Base-by-base conservation (phyloP, 2,329 filamentous ascomycete genomes). In the Parasarocladium wereldwijsianum region DNA sequence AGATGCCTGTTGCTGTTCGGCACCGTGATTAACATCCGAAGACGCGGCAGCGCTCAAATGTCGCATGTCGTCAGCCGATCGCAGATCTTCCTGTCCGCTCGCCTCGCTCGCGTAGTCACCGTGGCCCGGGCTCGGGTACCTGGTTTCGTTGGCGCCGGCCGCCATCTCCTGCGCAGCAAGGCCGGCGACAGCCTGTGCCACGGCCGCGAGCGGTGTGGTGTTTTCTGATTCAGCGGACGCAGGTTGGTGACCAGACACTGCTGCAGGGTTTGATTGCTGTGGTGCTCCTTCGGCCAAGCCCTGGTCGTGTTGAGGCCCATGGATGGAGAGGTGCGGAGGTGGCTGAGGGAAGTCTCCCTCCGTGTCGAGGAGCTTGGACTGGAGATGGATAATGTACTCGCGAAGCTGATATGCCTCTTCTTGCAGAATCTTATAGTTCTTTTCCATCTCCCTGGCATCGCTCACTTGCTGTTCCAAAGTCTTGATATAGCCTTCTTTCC, bases 401-500 rank as follows among this genome's bases (percentile, higher is more conserved):
- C 86, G 76, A 24, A 98, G 63, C 37, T 81, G 74, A 49, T 86
- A 90, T 55, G 94, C 93, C 52, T 98, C 87, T 17, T 71, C 64
- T 48, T 93, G 83, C 16, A 93, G 59, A n/a, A 66, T 60, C 52
- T 93, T 90, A 54, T 72, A 84, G 33, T 70, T 72, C 38, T 80
- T 70, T 40, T 85, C 80, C 54, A 93, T 70, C 12, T 73, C 66
- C 41, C 72, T 67, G 40, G 74, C 81, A 17, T 90, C 82, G 44
- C 83, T 76, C 30, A 94, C 84, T 50, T 96, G 83, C 49, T 90
- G 80, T 55, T 98, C 90, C 6, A 98, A 69, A 52, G 93, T 92
- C 62, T 93, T 93, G 54, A 98, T 98, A 52, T 98, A 94, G 26
- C 83, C 82, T 56, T 98, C 90, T 52, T 98, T 98, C 38, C 90